A percentile compares a stretch with the other conserved stretches of the same genome.
phyloP scores from a whole-genome alignment of 257 asterid genomes.

The Ligustrum vulgare region DNA sequence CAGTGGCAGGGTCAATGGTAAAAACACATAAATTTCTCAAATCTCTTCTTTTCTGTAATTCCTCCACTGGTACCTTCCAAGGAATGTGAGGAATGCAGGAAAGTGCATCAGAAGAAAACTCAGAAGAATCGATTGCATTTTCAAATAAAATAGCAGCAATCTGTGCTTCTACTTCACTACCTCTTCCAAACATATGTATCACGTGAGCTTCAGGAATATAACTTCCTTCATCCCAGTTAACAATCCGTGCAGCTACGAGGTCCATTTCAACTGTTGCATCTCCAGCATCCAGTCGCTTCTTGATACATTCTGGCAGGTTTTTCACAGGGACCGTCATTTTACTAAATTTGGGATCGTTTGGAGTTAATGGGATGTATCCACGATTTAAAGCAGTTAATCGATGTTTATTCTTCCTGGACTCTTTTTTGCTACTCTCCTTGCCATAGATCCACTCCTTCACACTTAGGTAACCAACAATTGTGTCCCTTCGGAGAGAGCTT shows the following conservation, averaged over 20 bases:
- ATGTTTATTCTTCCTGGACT: constrained; percentile 46
- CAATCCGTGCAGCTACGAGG: constrained; percentile 69
- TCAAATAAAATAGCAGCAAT: constrained; percentile 82
- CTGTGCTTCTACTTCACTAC: constrained; percentile 71
- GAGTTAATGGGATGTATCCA: constrained; percentile 55
- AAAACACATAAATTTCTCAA: constrained; percentile 66
- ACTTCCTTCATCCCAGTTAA: constrained; percentile 75
- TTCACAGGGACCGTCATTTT: constrained; percentile 61
- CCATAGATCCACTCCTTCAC: constrained; percentile 62
- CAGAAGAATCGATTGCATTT: constrained; percentile 67
- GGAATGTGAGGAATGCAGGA: constrained; percentile 63
- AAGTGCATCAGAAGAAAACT: constrained; percentile 59
- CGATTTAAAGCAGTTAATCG: constrained; percentile 29
- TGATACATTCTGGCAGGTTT: constrained; percentile 55
- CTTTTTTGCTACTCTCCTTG: constrained; percentile 51
- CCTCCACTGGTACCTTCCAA: constrained; percentile 70
- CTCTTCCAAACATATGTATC: constrained; percentile 64
- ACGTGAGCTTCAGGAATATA: constrained; percentile 65
- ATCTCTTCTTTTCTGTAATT: constrained; percentile 54
- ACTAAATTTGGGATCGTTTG: constrained; percentile 74
- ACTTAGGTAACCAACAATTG: constrained; percentile 66
- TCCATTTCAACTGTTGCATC: constrained; percentile 69
- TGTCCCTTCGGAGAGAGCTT: constrained; percentile 57
- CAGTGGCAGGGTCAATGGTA: constrained; percentile 79
- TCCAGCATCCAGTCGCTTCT: constrained; percentile 59